Evolutionary conservation across 768 basidiomycete genomes (phyloP).

Genomic region (Cystobasidium onofrii): DNA sequence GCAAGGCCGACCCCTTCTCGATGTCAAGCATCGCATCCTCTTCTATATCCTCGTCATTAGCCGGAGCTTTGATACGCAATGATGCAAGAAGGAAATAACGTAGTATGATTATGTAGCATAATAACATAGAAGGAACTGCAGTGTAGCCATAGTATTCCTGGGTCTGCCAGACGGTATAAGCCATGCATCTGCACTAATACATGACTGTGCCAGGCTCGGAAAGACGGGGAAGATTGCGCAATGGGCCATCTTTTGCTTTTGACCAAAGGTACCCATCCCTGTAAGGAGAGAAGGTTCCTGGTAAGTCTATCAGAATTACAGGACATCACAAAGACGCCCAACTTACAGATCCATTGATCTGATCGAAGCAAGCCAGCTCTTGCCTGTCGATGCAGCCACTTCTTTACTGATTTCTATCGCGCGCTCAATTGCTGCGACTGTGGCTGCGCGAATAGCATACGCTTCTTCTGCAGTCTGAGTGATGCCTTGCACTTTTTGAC

Average conservation of each 20-base stretch:
- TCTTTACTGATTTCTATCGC: conserved; percentile 8
- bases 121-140: neutral
- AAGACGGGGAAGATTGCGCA: conserved; percentile 24
- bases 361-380: conserved; percentile 24
- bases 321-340: too few species aligned
- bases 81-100: neutral
- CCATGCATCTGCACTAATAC: conserved; percentile 5
- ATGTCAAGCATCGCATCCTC: neutral
- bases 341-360: conserved; percentile 20
- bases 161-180: too few species aligned
- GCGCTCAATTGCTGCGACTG: conserved; percentile 23
- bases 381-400: conserved; percentile 7
- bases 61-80: neutral
- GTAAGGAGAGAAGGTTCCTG: neutral
- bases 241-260: conserved; percentile 17
- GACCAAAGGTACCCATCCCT: conserved; percentile 29
- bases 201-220: conserved; percentile 16
- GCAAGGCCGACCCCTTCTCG: conserved; percentile 23
- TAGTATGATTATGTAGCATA: neutral
- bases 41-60: neutral
- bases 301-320: too few species aligned
- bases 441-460: conserved; percentile 32
- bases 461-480: conserved; percentile 27
- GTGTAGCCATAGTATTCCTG: neutral
- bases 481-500: conserved; percentile 5